Percentiles rank a stretch among this genome's conserved stretches.
These are phyloP conservation scores for Fagopyrum homotropicum DNA, from an alignment of 148 eudicot species.

Conservation along the genomic window DNA sequence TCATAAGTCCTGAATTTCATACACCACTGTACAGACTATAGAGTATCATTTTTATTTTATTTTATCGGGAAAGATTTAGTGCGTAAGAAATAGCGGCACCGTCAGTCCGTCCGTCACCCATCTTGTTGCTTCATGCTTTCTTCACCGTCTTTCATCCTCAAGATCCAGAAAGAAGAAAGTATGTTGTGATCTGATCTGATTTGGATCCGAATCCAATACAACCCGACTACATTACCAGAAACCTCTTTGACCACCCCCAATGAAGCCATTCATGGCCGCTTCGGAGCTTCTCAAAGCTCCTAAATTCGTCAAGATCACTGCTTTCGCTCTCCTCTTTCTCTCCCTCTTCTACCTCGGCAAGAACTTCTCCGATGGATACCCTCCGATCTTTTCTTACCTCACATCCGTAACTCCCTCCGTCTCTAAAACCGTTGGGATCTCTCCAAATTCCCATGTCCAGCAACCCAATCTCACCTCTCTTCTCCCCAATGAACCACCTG, in stretches of 20 bases:
- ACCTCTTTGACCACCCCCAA: background rate
- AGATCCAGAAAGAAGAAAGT: background rate
- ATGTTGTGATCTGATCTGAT: background rate
- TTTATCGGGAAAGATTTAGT: no score
- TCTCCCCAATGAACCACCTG: slow-evolving; percentile 16
- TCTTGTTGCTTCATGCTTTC: background rate
- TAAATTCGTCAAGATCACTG: slow-evolving; percentile 23
- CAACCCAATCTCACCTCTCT: slow-evolving; percentile 6
- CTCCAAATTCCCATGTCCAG: slow-evolving; percentile 15
- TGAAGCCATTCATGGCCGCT: background rate
- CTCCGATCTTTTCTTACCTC: slow-evolving; percentile 7
- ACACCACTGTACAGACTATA: no score
- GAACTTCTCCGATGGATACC: slow-evolving; percentile 21
- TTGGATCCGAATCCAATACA: background rate
- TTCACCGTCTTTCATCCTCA: background rate
- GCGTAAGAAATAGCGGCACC: background rate
- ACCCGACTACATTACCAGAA: background rate
- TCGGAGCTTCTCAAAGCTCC: slow-evolving; percentile 4
- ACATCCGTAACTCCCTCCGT: background rate
- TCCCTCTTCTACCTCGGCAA: slow-evolving; percentile 37
- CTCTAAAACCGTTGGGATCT: background rate
- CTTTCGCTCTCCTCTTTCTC: slow-evolving; percentile 38
- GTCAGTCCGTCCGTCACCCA: background rate
- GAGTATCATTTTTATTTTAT: no score
- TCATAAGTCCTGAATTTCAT: no score